Conservation (phyloP, 257 asterid genomes). For the Plectranthus barbatus region DNA sequence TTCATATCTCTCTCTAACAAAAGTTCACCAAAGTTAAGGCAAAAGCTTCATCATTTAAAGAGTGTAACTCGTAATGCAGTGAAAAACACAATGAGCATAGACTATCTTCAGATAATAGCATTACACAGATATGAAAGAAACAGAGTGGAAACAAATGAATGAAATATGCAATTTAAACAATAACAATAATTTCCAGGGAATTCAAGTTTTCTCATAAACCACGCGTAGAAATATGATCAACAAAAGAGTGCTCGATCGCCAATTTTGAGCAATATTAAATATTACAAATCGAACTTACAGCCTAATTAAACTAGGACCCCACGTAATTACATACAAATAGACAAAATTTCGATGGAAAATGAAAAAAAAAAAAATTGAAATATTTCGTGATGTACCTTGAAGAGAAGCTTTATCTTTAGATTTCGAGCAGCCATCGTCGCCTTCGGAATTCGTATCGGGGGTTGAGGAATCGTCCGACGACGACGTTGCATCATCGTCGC, state of each 20-base stretch:
- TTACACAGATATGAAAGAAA: neutral
- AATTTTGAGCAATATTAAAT: neutral
- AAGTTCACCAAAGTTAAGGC: neutral
- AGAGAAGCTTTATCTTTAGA: slow-evolving; percentile 26
- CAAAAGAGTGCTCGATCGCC: neutral
- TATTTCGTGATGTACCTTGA: slow-evolving; percentile 27
- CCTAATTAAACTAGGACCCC: neutral
- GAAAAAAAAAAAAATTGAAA: neutral
- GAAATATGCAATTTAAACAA: too few species aligned
- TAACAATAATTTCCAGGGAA: neutral
- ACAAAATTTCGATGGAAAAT: neutral
- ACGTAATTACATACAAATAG: neutral
- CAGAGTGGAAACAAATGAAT: neutral
- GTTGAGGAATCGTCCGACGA: slow-evolving; percentile 38
- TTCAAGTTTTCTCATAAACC: neutral
- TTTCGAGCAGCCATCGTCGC: slow-evolving; percentile 13
- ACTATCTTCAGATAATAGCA: neutral
- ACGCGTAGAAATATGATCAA: neutral
- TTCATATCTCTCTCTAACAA: neutral
- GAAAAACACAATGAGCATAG: neutral
- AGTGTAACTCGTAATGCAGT: neutral
- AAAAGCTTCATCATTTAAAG: neutral
- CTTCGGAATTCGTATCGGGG: slow-evolving; percentile 24
- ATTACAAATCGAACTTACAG: neutral
- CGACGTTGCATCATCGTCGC: slow-evolving; percentile 34